Evolutionary conservation across 2,329 filamentous ascomycete genomes (phyloP).

Genomic region (Aspergillus pseudonomiae): DNA sequence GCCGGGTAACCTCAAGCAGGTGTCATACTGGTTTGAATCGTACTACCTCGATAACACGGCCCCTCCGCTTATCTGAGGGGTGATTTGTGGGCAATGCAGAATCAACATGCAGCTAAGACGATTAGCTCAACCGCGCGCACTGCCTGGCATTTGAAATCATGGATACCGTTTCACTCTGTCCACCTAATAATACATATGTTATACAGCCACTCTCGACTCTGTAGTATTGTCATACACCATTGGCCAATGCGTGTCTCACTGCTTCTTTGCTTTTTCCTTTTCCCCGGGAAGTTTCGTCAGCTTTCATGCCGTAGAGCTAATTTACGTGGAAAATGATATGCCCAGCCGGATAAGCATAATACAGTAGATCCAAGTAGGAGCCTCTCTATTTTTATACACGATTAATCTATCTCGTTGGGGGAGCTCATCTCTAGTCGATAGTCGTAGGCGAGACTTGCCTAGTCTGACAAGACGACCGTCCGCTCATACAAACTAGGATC

Average conservation of each 20-base stretch:
- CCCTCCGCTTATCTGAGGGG: not conserved
- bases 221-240: not conserved
- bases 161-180: not conserved
- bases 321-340: not conserved
- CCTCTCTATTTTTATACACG: not conserved
- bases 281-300: not conserved
- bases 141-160: not conserved
- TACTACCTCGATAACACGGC: not conserved
- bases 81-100: not conserved
- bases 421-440: not conserved
- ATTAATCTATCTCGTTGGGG: not conserved
- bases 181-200: not conserved
- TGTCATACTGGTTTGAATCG: not conserved
- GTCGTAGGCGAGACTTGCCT: not conserved
- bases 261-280: not conserved
- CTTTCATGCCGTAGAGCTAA: not conserved
- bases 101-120: slow-evolving; percentile 4
- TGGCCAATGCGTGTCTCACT: not conserved
- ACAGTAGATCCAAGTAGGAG: not conserved
- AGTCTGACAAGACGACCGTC: no score
- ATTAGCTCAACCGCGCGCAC: not conserved
- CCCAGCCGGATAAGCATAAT: not conserved
- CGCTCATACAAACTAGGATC: not conserved
- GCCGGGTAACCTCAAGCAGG: not conserved
- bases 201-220: not conserved